phyloP scores from a whole-genome alignment of 176 grass and related monocot genomes.

The Oryza brachyantha region DNA sequence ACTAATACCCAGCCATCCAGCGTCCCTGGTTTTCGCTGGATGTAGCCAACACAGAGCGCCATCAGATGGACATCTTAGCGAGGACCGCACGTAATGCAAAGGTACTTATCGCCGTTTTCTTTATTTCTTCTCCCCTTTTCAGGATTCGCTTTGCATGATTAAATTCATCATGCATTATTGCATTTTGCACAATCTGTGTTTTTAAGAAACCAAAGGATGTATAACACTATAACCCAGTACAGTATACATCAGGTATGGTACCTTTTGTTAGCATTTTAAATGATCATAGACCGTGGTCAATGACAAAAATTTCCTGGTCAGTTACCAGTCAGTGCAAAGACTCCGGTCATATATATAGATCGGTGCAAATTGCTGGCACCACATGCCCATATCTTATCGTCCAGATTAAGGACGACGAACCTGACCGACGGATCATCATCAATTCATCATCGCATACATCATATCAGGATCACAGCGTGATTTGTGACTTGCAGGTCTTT shows the following conservation, averaged over 20 bases:
- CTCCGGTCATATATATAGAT: background rate
- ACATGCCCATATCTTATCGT: background rate
- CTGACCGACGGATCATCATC: background rate
- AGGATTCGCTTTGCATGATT: background rate
- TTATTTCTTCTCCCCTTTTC: background rate
- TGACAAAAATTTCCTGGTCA: background rate
- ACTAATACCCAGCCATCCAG: background rate
- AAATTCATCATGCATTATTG: background rate
- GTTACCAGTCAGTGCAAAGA: background rate
- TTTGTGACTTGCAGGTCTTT: background rate
- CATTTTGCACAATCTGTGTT: background rate
- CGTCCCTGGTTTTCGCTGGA: slow-evolving; percentile 24
- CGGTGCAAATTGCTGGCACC: background rate
- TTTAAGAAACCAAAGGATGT: background rate
- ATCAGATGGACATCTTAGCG: slow-evolving; percentile 20
- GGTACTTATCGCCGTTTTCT: background rate
- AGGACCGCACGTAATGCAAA: slow-evolving; percentile 18
- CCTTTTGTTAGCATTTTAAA: background rate
- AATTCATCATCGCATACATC: background rate
- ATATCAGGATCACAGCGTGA: background rate
- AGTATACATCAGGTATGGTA: background rate
- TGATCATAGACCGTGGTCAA: background rate
- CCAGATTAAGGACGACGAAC: background rate
- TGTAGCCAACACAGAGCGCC: slow-evolving; percentile 25
- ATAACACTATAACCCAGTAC: background rate